Base-by-base conservation (phyloP, 2,329 filamentous ascomycete genomes). In the Trichoderma arundinaceum region DNA sequence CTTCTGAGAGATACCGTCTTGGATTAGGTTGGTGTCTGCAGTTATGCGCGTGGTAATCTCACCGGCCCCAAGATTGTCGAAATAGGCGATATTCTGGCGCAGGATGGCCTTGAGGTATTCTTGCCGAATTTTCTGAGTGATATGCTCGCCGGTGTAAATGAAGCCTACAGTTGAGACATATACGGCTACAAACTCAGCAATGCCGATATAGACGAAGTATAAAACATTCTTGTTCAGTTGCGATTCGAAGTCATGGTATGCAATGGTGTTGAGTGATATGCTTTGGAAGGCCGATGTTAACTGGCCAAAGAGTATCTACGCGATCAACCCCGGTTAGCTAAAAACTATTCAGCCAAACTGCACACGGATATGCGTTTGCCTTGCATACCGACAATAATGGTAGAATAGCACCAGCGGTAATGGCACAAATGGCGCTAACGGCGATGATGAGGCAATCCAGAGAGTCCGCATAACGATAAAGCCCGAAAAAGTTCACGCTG, bases 1-100 rank as follows among this genome's bases (percentile, higher is more conserved):
- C 65, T 82, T 81, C 67, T 85, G 83, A 0, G 83, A 84, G 22
- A 86, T 81, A 22, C 82, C 83, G 43, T 82, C 75, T 66, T 86
- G 84, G n/a, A 86, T 78, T 0, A 81, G 80, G 67, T 85, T 85
- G 13, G 71, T 73, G 66, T 77, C 79, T 1, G 77, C 77, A 0
- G 78, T 80, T 35, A 80, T 75, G 53, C 77, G 74, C 6, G 75
- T 72, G 2, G 78, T 72, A 8, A 78, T 72, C 4, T 78, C 79
- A 1, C 78, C 79, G 19, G 63, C 60, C 38, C 74, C 75, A 7
- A 73, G 68, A 28, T 73, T 69, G 68, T 86, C 84, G 63, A 84
- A 85, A 69, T 80, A 82, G 68, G 77, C 78, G 19, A 85, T 78
- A 58, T 84, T 82, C 67, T 85, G 81, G 2, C 82, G 73, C 4